phyloP scores from a whole-genome alignment of 2,329 filamentous ascomycete species.

The Anthostomella pinea region DNA sequence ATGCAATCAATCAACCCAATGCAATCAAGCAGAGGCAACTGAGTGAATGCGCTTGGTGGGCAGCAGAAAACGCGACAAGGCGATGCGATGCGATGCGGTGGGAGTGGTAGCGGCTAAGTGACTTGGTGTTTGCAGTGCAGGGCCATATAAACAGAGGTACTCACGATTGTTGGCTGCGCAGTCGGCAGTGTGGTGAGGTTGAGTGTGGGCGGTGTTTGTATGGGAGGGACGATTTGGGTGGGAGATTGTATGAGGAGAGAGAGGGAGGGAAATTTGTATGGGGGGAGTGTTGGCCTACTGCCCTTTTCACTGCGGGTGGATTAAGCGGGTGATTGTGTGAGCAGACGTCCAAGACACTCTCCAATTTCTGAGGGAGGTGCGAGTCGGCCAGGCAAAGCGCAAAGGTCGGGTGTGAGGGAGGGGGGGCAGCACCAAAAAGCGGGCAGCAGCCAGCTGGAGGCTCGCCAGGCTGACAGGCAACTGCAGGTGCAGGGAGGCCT shows the following conservation, averaged over 20 bases:
- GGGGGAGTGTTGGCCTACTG: conserved; percentile 48
- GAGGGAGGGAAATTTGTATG: conserved; percentile 56
- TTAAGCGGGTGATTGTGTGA: conserved; percentile 60
- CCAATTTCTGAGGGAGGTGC: conserved; percentile 28
- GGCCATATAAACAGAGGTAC: conserved; percentile 46
- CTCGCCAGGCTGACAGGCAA: neutral
- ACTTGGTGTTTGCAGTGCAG: conserved; percentile 41
- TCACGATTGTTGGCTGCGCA: conserved; percentile 45
- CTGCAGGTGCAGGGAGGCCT: no score
- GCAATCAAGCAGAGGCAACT: conserved; percentile 8
- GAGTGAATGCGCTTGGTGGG: conserved; percentile 8
- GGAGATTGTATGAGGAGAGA: conserved; percentile 58
- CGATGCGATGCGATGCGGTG: conserved; percentile 9
- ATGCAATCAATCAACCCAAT: conserved; percentile 12
- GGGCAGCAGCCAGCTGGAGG: conserved; percentile 15
- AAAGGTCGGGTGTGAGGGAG: no score
- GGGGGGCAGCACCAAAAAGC: conserved; percentile 29
- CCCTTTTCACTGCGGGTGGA: conserved; percentile 66
- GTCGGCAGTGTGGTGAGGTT: conserved; percentile 40
- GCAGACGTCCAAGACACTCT: conserved; percentile 31
- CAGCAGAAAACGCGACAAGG: conserved; percentile 4
- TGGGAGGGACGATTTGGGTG: conserved; percentile 52
- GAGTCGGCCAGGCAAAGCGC: conserved; percentile 22
- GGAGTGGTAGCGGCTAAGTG: no score
- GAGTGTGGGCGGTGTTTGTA: conserved; percentile 44